Evolutionary conservation across 306 rosid genomes (phyloP).

Genomic region (Rosa rugosa): DNA sequence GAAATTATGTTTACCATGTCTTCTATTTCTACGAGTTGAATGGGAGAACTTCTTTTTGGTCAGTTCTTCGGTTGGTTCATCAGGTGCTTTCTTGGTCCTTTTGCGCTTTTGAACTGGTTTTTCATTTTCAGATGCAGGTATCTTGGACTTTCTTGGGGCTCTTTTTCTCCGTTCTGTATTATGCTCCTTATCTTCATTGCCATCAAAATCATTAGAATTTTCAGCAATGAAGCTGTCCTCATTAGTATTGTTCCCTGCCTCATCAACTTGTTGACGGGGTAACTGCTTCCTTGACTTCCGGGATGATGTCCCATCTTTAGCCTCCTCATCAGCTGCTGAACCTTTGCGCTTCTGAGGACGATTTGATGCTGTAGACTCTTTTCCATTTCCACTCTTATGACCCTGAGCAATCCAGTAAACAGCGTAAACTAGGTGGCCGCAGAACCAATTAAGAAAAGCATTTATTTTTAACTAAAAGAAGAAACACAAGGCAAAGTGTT

Average conservation of each 20-base stretch:
- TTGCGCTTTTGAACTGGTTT: slow-evolving; percentile 52
- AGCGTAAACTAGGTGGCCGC: slow-evolving; percentile 23
- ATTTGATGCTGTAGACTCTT: slow-evolving; percentile 25
- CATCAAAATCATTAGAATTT: slow-evolving; percentile 33
- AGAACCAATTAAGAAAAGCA: slow-evolving; percentile 11
- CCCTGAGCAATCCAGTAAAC: slow-evolving; percentile 35
- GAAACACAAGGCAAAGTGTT: slow-evolving; percentile 5
- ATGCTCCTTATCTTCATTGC: slow-evolving; percentile 38
- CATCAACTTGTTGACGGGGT: slow-evolving; percentile 38
- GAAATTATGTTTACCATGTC: slow-evolving; percentile 49
- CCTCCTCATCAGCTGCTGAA: slow-evolving; percentile 30
- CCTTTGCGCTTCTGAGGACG: slow-evolving; percentile 33
- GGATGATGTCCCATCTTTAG: slow-evolving; percentile 39
- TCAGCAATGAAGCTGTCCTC: slow-evolving; percentile 37
- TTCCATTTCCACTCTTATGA: slow-evolving; percentile 30
- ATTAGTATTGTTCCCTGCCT: slow-evolving; percentile 32
- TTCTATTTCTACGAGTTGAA: slow-evolving; percentile 69
- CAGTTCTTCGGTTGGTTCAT: slow-evolving; percentile 35
- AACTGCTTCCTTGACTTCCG: slow-evolving; percentile 46
- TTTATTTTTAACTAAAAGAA: not conserved
- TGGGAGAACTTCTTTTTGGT: slow-evolving; percentile 73
- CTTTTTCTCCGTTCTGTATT: slow-evolving; percentile 41
- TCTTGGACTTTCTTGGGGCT: slow-evolving; percentile 42
- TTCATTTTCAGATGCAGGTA: slow-evolving; percentile 51
- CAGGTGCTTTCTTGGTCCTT: slow-evolving; percentile 40